Evolutionary conservation across 2,329 filamentous ascomycete species (phyloP).

Genomic region (Clathrospora elynae): DNA sequence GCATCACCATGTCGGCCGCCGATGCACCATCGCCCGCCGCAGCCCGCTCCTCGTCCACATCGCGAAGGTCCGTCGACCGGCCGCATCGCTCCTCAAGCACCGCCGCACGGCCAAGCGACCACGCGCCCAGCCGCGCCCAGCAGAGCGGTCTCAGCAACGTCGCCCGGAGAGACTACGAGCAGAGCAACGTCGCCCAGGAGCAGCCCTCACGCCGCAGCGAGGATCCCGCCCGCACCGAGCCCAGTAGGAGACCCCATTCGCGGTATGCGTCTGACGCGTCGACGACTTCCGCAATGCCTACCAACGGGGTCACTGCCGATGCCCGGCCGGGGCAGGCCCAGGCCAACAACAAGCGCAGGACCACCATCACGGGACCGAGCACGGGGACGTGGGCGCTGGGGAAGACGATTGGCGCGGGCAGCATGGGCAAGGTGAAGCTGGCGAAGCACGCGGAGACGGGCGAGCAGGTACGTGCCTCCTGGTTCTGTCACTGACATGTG

Average conservation of each 20-base stretch:
- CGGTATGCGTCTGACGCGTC: constrained; percentile 55
- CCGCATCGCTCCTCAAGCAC: constrained; percentile 48
- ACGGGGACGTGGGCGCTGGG: constrained; percentile 91
- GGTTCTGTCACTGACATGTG: neutral
- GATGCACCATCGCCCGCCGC: constrained; percentile 53
- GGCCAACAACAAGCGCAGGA: constrained; percentile 58
- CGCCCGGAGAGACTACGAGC: constrained; percentile 74
- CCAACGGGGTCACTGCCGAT: constrained; percentile 46
- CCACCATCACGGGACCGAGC: constrained; percentile 82
- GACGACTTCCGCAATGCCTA: constrained; percentile 43
- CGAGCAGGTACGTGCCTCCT: constrained; percentile 71
- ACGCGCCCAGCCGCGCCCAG: constrained; percentile 47
- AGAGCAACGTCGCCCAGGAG: constrained; percentile 65
- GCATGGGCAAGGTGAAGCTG: constrained; percentile 98
- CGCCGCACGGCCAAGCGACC: constrained; percentile 35
- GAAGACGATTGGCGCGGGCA: constrained; percentile 95
- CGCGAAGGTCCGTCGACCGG: constrained; percentile 39
- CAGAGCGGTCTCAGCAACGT: constrained; percentile 56
- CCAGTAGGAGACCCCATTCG: constrained; percentile 54
- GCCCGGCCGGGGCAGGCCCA: constrained; percentile 27
- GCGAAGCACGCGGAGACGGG: constrained; percentile 87
- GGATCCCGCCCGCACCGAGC: constrained; percentile 63
- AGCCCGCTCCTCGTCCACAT: constrained; percentile 41
- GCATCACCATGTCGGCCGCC: constrained; percentile 44
- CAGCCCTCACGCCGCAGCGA: constrained; percentile 65